These are phyloP conservation scores for Populus hybrid DNA, from an alignment of 441 rosid genomes.

Conservation along the genomic window DNA sequence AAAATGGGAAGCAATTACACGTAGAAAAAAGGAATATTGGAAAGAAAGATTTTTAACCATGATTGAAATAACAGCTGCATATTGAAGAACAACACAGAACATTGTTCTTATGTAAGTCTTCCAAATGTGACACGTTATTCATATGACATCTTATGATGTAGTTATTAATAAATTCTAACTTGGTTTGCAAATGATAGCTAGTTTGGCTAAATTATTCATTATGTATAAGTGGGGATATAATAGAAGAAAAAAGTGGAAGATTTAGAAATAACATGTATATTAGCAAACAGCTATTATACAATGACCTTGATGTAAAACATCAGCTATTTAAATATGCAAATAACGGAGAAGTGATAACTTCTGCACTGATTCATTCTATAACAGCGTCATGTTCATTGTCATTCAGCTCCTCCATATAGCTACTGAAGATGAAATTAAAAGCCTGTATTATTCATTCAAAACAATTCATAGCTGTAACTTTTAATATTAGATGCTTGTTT, in stretches of 20 bases:
- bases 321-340: background rate
- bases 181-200: background rate
- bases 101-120: background rate
- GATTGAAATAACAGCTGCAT: background rate
- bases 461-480: background rate
- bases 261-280: background rate
- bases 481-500: background rate
- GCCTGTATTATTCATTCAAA: background rate
- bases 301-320: background rate
- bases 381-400: background rate
- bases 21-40: background rate
- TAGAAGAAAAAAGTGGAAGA: background rate
- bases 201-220: background rate
- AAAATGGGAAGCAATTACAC: background rate
- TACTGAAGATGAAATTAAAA: background rate
- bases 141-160: background rate
- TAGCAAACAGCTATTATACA: background rate
- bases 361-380: background rate
- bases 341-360: background rate
- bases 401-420: background rate
- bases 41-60: background rate
- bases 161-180: background rate
- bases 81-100: background rate
- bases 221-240: background rate
- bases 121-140: background rate